Evolutionary conservation across 1,284 basidiomycete species (phyloP), one percentile per base, ranked within the genome.

Genomic region (Afroboletus lepidellus): DNA sequence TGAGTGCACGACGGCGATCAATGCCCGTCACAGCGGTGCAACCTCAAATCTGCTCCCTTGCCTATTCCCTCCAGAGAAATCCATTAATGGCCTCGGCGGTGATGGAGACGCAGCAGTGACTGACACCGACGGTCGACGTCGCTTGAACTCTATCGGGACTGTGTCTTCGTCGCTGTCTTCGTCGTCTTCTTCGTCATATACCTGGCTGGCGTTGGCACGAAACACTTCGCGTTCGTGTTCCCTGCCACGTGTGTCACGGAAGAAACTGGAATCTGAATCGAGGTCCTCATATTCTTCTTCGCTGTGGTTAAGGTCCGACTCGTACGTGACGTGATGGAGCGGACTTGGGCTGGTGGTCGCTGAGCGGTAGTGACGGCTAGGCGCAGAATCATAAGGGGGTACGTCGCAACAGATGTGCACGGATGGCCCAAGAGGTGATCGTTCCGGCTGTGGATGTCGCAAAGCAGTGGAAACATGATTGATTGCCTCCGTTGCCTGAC

Each of bases 311-410:
- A 60, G 50, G 13, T 67, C 70, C 12, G 70, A 70, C 42, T 65
- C 65, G 21, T 69, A 76, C 11, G 70, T 56, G 21, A 72, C 61
- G 32, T 67, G 68, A 42, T 72, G 69, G 13, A 78, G 70, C 38
- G 76, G 76, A 46, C 73, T 77, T 43, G 72, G 76, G 56, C 73
- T 77, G 29, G 72, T 68, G 20, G 69, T 67, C 32, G 71, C 61
- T 9, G 69, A 60, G 29, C 72, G 64, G 42, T 66, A 56, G 23
- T 62, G 67, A 38, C 66, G 66, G 30, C 42, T 55, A 13, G 60
- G 58, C n/a, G 51, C 50, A 13, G 61, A 57, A 44, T 70, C 69
- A 9, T 64, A 61, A 33, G 58, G 42, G 33, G 65, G 48, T 8
- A 62, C 46, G 41, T 70, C 66, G 32, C 63, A 61, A 37, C 51